A percentile compares a stretch with the other conserved stretches of the same genome.
Evolutionary conservation across 1,284 basidiomycete genomes (phyloP).

Genomic region (Hortiboletus rubellus): DNA sequence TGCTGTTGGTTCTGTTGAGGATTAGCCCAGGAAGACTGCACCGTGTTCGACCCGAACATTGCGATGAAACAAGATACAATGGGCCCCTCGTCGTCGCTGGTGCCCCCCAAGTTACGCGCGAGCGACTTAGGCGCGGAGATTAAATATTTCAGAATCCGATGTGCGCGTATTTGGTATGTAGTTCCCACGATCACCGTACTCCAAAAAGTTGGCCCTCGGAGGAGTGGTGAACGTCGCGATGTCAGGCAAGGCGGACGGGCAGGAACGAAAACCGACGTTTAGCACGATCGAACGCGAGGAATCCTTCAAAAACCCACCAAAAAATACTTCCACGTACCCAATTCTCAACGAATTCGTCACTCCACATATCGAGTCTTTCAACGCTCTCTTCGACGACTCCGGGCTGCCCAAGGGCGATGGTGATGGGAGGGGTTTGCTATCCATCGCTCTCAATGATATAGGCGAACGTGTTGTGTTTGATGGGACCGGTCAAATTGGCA

Average conservation of each 20-base stretch:
- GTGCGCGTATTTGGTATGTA: slow-evolving; percentile 21
- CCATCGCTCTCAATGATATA: slow-evolving; percentile 81
- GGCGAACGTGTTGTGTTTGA: slow-evolving; percentile 93
- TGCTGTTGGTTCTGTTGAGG: slow-evolving; percentile 54
- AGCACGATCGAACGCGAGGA: slow-evolving; percentile 85
- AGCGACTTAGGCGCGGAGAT: slow-evolving; percentile 25
- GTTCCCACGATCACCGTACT: slow-evolving; percentile 9
- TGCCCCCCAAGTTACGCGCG: slow-evolving; percentile 14
- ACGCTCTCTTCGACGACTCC: slow-evolving; percentile 90
- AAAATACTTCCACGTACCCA: slow-evolving; percentile 68
- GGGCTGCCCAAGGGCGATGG: slow-evolving; percentile 69
- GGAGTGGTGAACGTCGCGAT: slow-evolving; percentile 25
- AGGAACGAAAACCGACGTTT: slow-evolving; percentile 58
- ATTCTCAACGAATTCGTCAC: slow-evolving; percentile 92
- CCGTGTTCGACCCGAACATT: slow-evolving; percentile 58
- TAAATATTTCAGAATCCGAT: slow-evolving; percentile 18
- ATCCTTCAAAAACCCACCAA: slow-evolving; percentile 77
- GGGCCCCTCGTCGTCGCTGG: slow-evolving; percentile 25
- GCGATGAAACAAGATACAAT: slow-evolving; percentile 23
- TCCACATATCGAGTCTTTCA: slow-evolving; percentile 97
- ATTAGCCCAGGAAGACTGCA: slow-evolving; percentile 64
- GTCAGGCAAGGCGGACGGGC: slow-evolving; percentile 35
- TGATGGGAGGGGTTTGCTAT: slow-evolving; percentile 79
- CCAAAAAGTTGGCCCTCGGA: slow-evolving; percentile 11
- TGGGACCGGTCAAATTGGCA: slow-evolving; percentile 56